Conservation (phyloP, 108 stramenopile species). For the Fragilaria crotonensis region DNA sequence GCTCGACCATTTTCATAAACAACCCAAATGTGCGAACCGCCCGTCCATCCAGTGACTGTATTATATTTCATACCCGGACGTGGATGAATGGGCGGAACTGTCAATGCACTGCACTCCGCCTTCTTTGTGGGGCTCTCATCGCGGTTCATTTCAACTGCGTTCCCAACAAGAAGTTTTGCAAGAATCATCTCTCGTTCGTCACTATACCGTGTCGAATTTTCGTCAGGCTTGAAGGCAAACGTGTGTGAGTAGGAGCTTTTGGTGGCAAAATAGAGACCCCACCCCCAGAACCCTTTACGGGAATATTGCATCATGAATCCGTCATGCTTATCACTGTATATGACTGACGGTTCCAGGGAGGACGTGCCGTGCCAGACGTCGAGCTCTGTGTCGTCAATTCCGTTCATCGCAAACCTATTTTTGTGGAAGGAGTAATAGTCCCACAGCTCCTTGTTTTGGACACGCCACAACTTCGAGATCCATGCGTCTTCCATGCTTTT, state of each 20-base stretch:
- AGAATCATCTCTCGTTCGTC: conserved; percentile 2
- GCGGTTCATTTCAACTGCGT: background rate
- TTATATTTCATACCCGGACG: background rate
- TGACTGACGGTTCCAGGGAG: background rate
- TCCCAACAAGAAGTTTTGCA: conserved; percentile 5
- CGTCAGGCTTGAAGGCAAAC: background rate
- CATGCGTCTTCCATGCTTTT: conserved; percentile 1
- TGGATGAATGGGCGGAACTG: background rate
- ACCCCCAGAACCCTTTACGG: background rate
- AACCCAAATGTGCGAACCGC: conserved; percentile 1
- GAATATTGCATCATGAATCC: conserved; percentile 8
- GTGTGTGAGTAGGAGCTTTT: background rate
- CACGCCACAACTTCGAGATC: background rate
- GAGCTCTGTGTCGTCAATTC: background rate
- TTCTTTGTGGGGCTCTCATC: background rate
- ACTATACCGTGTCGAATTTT: background rate
- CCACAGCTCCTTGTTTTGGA: conserved; percentile 4
- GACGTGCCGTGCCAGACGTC: conserved; percentile 4
- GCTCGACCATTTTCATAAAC: conserved; percentile 11
- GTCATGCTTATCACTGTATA: conserved; percentile 6
- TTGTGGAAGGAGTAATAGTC: background rate
- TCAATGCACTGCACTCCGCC: background rate
- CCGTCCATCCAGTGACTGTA: background rate
- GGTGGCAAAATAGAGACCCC: background rate
- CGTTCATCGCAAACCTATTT: background rate